Base-by-base conservation (phyloP, 1,284 basidiomycete genomes). In the Ustilago xerochloae region DNA sequence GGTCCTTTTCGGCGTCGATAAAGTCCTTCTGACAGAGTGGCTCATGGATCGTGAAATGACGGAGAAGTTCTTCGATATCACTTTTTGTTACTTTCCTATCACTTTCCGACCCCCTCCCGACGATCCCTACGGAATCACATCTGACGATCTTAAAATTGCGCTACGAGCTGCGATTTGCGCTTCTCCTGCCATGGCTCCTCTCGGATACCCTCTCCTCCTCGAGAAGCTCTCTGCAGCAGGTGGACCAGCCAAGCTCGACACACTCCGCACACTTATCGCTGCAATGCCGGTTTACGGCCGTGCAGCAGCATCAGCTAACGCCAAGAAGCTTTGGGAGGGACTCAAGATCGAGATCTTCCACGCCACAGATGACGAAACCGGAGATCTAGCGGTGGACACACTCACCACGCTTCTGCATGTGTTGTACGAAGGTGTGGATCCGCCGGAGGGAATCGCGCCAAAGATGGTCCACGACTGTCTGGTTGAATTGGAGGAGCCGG, bases 31-130 rank as follows among this genome's bases (percentile, higher is more conserved):
- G 7, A 89, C 93, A 35, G 94, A 97, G 77, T 98, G 98, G 80
- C 90, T 96, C 68, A 68, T 82, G 89, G 93, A 60, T 85, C 88
- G 43, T 85, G 88, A 43, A 87, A 90, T 78, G 62, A 93, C 97
- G 8, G 81, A 79, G 56, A 89, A 91, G 61, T 87, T 99, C 63
- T 99, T 97, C 86, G 93, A 99, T 81, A 90, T 98, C 80, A 92
- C 91, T 0, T 99, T 95, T 85, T 99, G 97, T 85, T 99, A 99
- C 85, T 99, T 98, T 85, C 97, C 97, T 1, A 99, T 99, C 75
- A 94, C 94, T 0, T 99, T 97, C 87, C 90, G 92, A 54, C 94
- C 95, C 12, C 94, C 95, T 6, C 92, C 94, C 0, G 92, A 95
- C 77, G 95, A 98, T 81, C 93, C 94, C 4, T 96, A 96, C 84